Base-by-base conservation (phyloP, 352 stramenopile genomes). In the Globisporangium ultimum region DNA sequence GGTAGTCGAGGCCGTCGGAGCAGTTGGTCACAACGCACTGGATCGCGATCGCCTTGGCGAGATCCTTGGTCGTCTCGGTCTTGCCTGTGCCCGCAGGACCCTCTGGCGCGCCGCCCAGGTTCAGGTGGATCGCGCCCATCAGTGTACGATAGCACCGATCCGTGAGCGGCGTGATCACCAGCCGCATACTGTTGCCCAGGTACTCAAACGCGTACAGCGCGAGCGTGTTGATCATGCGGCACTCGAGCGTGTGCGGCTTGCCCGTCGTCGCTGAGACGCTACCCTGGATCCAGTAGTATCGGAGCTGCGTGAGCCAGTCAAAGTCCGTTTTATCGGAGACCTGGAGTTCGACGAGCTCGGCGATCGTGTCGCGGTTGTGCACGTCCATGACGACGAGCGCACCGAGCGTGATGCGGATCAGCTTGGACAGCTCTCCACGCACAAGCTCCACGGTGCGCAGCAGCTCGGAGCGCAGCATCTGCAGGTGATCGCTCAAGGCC, bases 341-440 rank as follows among this genome's bases (percentile, higher is more conserved):
- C 24, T 92, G 74, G 38, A 95, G 66, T 2, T 91, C 72, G 46
- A 93, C 78, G 24, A 98, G 67, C 60, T 98, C 91, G 7, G 88
- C 86, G 51, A 98, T 97, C 53, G 89, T 96, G 61, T 98, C 91
- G 13, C 93, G 84, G 45, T 97, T 97, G 79, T 98, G 94, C 8
- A 98, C 93, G 61, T 98, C 93, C 85, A 98, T 97, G 11, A 98
- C 93, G 1, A 98, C 89, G 21, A 98, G 74, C 4, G 94, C 88
- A 22, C 89, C 88, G 5, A 98, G 70, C 0, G 93, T 94, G 50
- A 93, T 97, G 1, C 93, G 79, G 60, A 98, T 91, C 15, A 95
- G 63, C 60, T 98, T 98, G n/a, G 88, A 78, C 8, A 98, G 76
- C 63, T 98, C 87, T 20, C 87, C 90, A 12, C 94, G 88, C 18